A percentile compares a stretch with the other conserved stretches of the same genome.
phyloP scores from a whole-genome alignment of 1,284 basidiomycete genomes.

The Ustilago tritici region DNA sequence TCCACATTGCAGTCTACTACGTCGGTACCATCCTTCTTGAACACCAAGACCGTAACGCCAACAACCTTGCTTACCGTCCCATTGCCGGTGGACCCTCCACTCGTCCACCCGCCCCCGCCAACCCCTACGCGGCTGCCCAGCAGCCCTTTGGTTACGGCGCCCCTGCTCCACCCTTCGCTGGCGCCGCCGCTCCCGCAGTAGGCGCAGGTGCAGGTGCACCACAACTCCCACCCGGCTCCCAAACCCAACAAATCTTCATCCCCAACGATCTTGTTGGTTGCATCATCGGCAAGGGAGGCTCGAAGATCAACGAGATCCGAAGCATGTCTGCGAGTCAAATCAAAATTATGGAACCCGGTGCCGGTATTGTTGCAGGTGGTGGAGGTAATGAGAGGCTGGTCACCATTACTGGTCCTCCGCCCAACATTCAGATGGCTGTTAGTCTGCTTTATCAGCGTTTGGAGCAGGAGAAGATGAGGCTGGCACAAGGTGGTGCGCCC shows the following conservation, averaged over 20 bases:
- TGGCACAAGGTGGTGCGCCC: conserved; percentile 48
- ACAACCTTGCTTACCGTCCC: conserved; percentile 70
- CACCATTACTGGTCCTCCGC: conserved; percentile 79
- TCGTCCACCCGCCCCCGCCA: conserved; percentile 24
- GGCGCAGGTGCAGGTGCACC: conserved; percentile 43
- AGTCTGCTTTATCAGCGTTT: conserved; percentile 83
- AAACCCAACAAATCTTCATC: conserved; percentile 98
- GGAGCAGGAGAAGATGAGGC: conserved; percentile 69
- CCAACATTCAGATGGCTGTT: conserved; percentile 96
- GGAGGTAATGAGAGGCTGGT: conserved; percentile 70
- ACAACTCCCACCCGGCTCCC: conserved; percentile 75
- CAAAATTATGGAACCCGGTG: conserved; percentile 93
- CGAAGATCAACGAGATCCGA: conserved; percentile 99
- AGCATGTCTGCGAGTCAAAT: conserved; percentile 94
- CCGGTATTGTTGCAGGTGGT: conserved; percentile 68
- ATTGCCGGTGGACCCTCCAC: conserved; percentile 47
- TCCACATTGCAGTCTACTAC: conserved; percentile 99
- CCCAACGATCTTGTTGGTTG: conserved; percentile 97
- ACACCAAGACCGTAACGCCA: conserved; percentile 78
- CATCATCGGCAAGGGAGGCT: conserved; percentile 98
- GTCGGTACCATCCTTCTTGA: conserved; percentile 97
- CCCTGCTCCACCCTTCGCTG: conserved; percentile 32
- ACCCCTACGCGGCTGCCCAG: conserved; percentile 27
- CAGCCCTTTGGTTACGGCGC: conserved; percentile 42
- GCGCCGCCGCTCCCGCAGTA: conserved; percentile 14